A percentile compares a stretch with the other conserved stretches of the same genome.
These are phyloP conservation scores for Aegilops speltoides DNA, from an alignment of 176 grass and related monocot genomes.

Conservation along the genomic window DNA sequence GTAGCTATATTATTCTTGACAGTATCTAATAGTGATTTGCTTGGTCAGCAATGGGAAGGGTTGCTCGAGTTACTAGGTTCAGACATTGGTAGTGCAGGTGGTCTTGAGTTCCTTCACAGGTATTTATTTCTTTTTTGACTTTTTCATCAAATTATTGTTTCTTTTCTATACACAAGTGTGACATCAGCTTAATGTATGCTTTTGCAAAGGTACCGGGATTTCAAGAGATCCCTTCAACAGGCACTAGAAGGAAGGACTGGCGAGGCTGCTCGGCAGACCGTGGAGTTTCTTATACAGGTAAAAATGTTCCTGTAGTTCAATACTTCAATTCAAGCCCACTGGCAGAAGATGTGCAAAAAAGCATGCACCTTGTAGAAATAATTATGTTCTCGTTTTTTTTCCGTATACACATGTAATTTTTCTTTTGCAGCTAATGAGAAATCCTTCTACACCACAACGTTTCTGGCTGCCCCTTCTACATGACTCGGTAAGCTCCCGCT, in stretches of 20 bases:
- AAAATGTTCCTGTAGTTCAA: neutral
- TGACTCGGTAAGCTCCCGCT: slow-evolving; percentile 62
- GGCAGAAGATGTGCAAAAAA: neutral
- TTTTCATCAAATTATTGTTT: neutral
- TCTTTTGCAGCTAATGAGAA: slow-evolving; percentile 83
- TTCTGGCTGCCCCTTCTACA: slow-evolving; percentile 95
- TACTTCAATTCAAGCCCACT: slow-evolving; percentile 4
- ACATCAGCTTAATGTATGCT: slow-evolving; percentile 39
- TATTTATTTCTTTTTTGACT: slow-evolving; percentile 34
- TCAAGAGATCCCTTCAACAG: slow-evolving; percentile 84
- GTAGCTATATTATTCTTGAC: slow-evolving; percentile 22
- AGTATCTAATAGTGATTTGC: slow-evolving; percentile 41
- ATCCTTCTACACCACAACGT: slow-evolving; percentile 80
- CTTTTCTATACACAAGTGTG: slow-evolving; percentile 20
- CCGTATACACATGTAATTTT: neutral
- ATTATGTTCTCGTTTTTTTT: neutral
- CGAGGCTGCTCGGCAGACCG: slow-evolving; percentile 62
- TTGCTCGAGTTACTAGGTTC: slow-evolving; percentile 89
- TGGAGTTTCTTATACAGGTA: slow-evolving; percentile 87
- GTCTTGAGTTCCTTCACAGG: slow-evolving; percentile 97
- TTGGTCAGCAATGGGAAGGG: slow-evolving; percentile 90
- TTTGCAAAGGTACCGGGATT: slow-evolving; percentile 77
- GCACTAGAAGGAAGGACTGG: slow-evolving; percentile 52
- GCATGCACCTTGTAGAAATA: slow-evolving; percentile 16
- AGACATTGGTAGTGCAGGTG: slow-evolving; percentile 77